phyloP scores from a whole-genome alignment of 176 grass and related monocot species.

The Phragmites australis region DNA sequence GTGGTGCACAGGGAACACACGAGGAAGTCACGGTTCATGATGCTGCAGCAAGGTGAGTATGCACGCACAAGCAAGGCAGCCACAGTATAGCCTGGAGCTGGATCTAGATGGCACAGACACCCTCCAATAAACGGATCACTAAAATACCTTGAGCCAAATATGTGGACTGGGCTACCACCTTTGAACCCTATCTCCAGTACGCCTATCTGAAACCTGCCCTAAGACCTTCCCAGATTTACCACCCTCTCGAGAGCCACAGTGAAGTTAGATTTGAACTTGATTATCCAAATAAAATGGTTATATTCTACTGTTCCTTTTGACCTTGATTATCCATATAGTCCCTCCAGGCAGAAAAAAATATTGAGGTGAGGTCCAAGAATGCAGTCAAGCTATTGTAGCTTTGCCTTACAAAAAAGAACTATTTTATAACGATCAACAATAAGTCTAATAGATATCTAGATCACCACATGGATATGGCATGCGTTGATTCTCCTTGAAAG shows the following conservation, averaged over 20 bases:
- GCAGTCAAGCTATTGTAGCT: background rate
- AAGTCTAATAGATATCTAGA: background rate
- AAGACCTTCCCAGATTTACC: background rate
- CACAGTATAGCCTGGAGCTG: background rate
- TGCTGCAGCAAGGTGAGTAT: background rate
- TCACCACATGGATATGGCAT: background rate
- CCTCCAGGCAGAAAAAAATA: background rate
- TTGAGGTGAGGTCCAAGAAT: background rate
- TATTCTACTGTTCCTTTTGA: background rate
- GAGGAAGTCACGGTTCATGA: constrained; percentile 2
- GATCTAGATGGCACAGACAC: background rate
- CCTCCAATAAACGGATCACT: background rate
- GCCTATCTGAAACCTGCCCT: background rate
- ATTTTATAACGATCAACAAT: background rate
- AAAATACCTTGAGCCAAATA: background rate
- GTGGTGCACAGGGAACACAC: background rate
- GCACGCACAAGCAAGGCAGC: background rate
- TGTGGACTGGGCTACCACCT: background rate
- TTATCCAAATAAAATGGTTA: background rate
- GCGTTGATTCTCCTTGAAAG: background rate
- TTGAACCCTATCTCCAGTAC: background rate
- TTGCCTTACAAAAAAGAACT: background rate
- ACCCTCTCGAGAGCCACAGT: background rate
- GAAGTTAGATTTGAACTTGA: constrained; percentile 9
- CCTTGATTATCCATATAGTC: background rate